Evolutionary conservation across 2,329 filamentous ascomycete genomes (phyloP).

Genomic region (Fusarium sp.): DNA sequence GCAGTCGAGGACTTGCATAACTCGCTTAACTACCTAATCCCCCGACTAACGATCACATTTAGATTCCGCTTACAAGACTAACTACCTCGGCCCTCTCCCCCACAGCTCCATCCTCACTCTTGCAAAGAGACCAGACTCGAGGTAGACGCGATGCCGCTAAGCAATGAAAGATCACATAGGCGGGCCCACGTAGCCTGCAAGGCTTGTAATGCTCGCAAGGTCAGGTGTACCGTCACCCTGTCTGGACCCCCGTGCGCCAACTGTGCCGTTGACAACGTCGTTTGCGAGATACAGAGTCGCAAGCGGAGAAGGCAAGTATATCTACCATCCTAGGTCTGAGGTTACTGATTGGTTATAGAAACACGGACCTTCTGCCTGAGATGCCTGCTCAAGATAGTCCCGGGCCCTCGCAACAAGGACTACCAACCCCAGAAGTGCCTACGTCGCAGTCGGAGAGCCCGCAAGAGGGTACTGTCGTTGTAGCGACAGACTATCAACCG

Average conservation of each 20-base stretch:
- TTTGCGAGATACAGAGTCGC: slow-evolving; percentile 25
- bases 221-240: slow-evolving; percentile 36
- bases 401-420: not conserved
- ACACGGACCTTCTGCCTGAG: not conserved
- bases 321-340: not conserved
- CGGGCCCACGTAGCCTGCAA: slow-evolving; percentile 32
- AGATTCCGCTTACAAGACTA: not conserved
- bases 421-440: not conserved
- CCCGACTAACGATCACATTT: not conserved
- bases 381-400: not conserved
- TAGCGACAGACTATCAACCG: slow-evolving; percentile 1
- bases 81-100: not conserved
- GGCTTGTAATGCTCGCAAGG: slow-evolving; percentile 32
- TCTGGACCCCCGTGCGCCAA: slow-evolving; percentile 38
- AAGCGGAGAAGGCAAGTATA: slow-evolving; percentile 5
- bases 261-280: slow-evolving; percentile 31
- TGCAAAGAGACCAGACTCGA: not conserved
- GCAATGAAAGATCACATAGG: not conserved
- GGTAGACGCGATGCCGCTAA: not conserved
- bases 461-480: not conserved
- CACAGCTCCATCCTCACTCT: not conserved
- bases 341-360: not conserved
- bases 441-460: not conserved
- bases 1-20: not conserved
- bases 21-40: not conserved